These are phyloP conservation scores for Dictyostelium brefeldianum DNA, from an alignment of 78 protist genomes.

Conservation along the genomic window DNA sequence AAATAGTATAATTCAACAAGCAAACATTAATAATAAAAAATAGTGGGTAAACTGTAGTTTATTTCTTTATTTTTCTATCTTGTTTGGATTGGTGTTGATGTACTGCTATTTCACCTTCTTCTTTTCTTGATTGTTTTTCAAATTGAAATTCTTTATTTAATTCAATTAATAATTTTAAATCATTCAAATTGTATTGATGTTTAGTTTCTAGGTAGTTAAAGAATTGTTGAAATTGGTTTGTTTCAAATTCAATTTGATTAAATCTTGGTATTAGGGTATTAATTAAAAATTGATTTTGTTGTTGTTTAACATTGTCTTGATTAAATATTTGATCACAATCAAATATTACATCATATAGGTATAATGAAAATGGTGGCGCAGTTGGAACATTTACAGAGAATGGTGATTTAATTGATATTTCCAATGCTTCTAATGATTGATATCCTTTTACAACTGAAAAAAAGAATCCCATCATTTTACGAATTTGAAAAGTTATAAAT, in stretches of 20 bases:
- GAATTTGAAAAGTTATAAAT: constrained; percentile 59
- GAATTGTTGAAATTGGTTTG: constrained; percentile 24
- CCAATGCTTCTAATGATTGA: background rate
- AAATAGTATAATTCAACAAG: background rate
- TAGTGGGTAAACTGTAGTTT: no score
- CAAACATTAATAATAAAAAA: no score
- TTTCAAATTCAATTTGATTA: constrained; percentile 1
- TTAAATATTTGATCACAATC: background rate
- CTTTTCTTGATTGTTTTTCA: constrained; percentile 11
- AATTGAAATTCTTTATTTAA: background rate
- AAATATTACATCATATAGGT: constrained; percentile 10
- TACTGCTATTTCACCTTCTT: no score
- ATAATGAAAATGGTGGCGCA: constrained; percentile 61
- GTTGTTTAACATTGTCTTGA: background rate
- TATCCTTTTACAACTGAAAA: constrained; percentile 40
- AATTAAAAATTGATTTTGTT: constrained; percentile 2
- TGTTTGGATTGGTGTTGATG: no score
- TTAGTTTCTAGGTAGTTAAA: constrained; percentile 1
- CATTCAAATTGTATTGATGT: constrained; percentile 9
- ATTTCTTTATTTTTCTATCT: no score
- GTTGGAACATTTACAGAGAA: constrained; percentile 41
- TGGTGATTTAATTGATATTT: constrained; percentile 60
- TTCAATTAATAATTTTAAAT: background rate
- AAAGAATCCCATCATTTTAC: constrained; percentile 73
- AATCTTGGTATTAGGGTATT: constrained; percentile 19